These are phyloP conservation scores for Clathrospora elynae DNA, from an alignment of 2,329 filamentous ascomycete genomes.

Conservation along the genomic window DNA sequence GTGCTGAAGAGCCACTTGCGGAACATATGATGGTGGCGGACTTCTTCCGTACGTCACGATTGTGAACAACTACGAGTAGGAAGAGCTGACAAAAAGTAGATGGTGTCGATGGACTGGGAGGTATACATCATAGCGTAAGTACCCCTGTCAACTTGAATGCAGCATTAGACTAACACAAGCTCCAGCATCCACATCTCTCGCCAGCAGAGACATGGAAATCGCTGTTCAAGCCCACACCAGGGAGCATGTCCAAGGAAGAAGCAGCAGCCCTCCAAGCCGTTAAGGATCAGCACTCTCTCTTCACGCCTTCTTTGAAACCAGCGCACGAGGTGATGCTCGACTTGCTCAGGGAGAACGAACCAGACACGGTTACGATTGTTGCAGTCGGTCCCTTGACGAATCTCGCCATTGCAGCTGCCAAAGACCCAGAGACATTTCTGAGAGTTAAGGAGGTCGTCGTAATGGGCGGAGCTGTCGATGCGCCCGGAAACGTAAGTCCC, in stretches of 20 bases:
- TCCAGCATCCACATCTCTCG: conserved; percentile 55
- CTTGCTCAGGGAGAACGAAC: conserved; percentile 78
- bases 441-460: conserved; percentile 88
- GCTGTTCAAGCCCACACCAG: conserved; percentile 49
- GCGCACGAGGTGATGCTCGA: conserved; percentile 90
- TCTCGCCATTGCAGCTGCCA: conserved; percentile 81
- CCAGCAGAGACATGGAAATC: conserved; percentile 56
- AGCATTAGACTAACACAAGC: too few relatives aligned
- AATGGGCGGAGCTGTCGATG: conserved; percentile 87
- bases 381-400: conserved; percentile 94
- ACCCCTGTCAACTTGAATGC: neutral
- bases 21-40: conserved; percentile 72
- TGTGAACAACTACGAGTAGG: neutral
- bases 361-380: conserved; percentile 85
- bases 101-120: conserved; percentile 56
- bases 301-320: conserved; percentile 73
- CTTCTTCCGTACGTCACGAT: conserved; percentile 74
- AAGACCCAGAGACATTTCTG: conserved; percentile 88
- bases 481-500: conserved; percentile 70
- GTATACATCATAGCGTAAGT: conserved; percentile 53
- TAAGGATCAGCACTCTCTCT: conserved; percentile 57
- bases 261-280: conserved; percentile 45
- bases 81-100: conserved; percentile 41
- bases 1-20: conserved; percentile 82
- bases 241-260: conserved; percentile 41